Evolutionary conservation across 2,329 filamentous ascomycete genomes (phyloP).

Genomic region (Talaromyces piceae): DNA sequence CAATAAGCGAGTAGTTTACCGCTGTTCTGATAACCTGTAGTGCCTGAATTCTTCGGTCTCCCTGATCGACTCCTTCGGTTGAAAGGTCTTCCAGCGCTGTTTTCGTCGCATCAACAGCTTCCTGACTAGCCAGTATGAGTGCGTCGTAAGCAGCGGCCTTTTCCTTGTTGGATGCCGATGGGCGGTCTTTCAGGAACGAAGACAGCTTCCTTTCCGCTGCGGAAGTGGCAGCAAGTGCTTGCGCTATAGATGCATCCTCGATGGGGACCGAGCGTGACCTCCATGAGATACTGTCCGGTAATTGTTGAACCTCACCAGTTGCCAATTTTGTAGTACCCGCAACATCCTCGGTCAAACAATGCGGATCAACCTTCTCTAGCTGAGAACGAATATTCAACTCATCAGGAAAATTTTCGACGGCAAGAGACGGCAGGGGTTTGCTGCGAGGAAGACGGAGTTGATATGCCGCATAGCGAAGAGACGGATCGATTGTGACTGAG

Average conservation of each 20-base stretch:
- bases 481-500: constrained; percentile 80
- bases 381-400: constrained; percentile 54
- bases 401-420: constrained; percentile 67
- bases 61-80: constrained; percentile 73
- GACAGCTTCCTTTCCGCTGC: constrained; percentile 47
- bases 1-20: constrained; percentile 88
- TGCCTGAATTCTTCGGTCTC: constrained; percentile 82
- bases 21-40: constrained; percentile 87
- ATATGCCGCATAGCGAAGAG: constrained; percentile 89
- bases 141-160: constrained; percentile 84
- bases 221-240: constrained; percentile 66
- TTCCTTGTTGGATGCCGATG: constrained; percentile 44
- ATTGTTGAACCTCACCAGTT: constrained; percentile 40
- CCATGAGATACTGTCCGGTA: constrained; percentile 76
- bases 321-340: constrained; percentile 41
- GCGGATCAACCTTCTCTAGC: constrained; percentile 63
- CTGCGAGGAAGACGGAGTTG: constrained; percentile 83
- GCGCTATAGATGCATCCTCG: constrained; percentile 85
- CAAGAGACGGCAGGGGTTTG: constrained; percentile 69
- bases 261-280: constrained; percentile 76
- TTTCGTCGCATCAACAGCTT: constrained; percentile 89
- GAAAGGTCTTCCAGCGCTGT: constrained; percentile 84
- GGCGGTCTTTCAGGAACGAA: constrained; percentile 38
- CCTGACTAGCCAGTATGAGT: constrained; percentile 82
- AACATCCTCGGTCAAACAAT: constrained; percentile 55